These are phyloP conservation scores for Pseudogymnoascus sp. DNA, from an alignment of 2,329 filamentous ascomycete genomes.

Conservation along the genomic window DNA sequence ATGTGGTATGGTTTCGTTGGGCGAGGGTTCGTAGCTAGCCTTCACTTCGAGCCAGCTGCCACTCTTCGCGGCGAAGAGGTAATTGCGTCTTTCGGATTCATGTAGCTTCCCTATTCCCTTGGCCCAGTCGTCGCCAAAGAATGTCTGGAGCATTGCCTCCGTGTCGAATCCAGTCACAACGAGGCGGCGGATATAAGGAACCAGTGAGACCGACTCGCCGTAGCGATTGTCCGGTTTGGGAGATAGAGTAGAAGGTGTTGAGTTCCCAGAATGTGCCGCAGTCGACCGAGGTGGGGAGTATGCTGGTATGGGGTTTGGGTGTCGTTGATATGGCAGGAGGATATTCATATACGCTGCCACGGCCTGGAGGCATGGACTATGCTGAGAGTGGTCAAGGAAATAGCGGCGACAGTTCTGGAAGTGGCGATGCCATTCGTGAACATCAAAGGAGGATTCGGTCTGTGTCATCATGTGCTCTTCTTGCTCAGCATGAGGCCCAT, in stretches of 20 bases:
- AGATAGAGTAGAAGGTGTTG: slow-evolving; percentile 26
- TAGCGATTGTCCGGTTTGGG: slow-evolving; percentile 11
- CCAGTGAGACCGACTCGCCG: slow-evolving; percentile 51
- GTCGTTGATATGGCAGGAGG: slow-evolving; percentile 73
- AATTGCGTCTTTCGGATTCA: slow-evolving; percentile 86
- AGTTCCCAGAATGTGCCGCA: slow-evolving; percentile 15
- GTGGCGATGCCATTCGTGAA: slow-evolving; percentile 87
- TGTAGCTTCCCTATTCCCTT: slow-evolving; percentile 74
- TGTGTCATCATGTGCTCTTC: neutral
- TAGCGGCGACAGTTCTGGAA: slow-evolving; percentile 86
- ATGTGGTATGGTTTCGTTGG: slow-evolving; percentile 79
- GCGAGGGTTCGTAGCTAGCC: slow-evolving; percentile 78
- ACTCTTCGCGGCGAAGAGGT: slow-evolving; percentile 90
- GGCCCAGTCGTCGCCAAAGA: slow-evolving; percentile 92
- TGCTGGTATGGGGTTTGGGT: slow-evolving; percentile 37
- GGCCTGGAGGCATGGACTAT: slow-evolving; percentile 74
- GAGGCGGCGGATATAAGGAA: slow-evolving; percentile 84
- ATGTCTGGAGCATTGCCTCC: slow-evolving; percentile 79
- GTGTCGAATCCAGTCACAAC: slow-evolving; percentile 89
- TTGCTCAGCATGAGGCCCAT: neutral
- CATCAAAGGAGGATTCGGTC: slow-evolving; percentile 48
- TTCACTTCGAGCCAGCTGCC: slow-evolving; percentile 86
- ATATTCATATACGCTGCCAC: slow-evolving; percentile 90
- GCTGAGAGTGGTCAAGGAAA: slow-evolving; percentile 86
- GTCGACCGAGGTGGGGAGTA: slow-evolving; percentile 31